Conservation (phyloP, 306 rosid genomes). For the Carpinus fangiana region DNA sequence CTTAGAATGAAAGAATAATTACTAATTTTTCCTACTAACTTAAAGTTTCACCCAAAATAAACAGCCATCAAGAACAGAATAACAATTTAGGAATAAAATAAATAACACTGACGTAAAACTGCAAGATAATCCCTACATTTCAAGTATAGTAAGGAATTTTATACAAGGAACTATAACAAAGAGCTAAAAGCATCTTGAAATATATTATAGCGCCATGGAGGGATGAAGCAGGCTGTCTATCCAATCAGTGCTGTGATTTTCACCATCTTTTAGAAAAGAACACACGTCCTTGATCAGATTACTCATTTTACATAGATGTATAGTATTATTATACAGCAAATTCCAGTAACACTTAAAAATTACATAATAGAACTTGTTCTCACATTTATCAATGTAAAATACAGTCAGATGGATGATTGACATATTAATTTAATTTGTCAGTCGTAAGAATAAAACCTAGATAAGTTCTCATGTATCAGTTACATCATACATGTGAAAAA, state of each 20-base stretch:
- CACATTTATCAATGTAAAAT: not conserved
- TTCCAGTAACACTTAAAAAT: not conserved
- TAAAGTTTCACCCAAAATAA: not conserved
- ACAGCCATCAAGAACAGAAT: not conserved
- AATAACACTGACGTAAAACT: not conserved
- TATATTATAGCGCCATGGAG: not conserved
- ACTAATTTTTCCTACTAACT: not conserved
- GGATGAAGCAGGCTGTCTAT: not conserved
- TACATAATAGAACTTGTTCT: not conserved
- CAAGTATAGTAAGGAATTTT: not conserved
- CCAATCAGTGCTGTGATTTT: not conserved
- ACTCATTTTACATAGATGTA: not conserved
- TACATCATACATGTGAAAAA: not conserved
- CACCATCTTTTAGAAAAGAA: not conserved
- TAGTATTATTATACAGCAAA: not conserved
- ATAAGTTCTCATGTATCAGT: not conserved
- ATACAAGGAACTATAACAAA: not conserved
- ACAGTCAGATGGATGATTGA: not conserved
- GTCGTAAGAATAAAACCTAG: not conserved
- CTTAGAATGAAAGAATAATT: not conserved
- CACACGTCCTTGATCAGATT: not conserved
- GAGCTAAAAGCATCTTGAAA: not conserved
- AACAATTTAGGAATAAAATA: not conserved
- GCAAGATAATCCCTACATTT: not conserved
- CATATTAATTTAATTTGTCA: not conserved